A percentile compares a stretch with the other conserved stretches of the same genome.
Evolutionary conservation across 2,329 filamentous ascomycete genomes (phyloP).

Genomic region (Ceratocystis eucalypticola): DNA sequence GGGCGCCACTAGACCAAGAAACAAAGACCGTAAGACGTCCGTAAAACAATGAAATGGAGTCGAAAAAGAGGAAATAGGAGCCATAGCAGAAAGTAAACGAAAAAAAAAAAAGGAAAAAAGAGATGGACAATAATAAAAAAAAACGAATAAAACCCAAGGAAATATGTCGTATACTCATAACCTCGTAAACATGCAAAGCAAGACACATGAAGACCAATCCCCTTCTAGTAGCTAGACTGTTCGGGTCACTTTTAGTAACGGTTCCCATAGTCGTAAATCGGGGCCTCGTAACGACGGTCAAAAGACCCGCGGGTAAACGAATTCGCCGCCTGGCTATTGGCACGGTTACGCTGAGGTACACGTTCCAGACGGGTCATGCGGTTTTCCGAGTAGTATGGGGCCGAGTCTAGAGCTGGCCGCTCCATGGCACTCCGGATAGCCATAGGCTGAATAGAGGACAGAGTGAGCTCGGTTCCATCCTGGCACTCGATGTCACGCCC

Average conservation of each 20-base stretch:
- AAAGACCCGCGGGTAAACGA: constrained; percentile 28
- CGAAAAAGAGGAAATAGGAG: neutral
- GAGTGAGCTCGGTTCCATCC: constrained; percentile 47
- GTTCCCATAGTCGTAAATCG: constrained; percentile 10
- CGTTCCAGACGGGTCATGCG: constrained; percentile 33
- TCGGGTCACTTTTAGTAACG: neutral
- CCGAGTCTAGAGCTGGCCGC: constrained; percentile 32
- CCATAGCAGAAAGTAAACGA: neutral
- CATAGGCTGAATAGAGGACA: constrained; percentile 30
- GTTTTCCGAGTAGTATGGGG: constrained; percentile 34
- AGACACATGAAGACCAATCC: neutral
- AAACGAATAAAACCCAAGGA: constrained; percentile 19
- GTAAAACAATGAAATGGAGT: neutral
- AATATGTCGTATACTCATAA: constrained; percentile 19
- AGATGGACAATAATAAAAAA: constrained; percentile 22
- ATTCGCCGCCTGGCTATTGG: constrained; percentile 36
- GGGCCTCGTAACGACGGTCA: constrained; percentile 17
- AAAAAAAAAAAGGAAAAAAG: constrained; percentile 20
- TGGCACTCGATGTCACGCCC: constrained; percentile 45
- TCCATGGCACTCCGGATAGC: constrained; percentile 35
- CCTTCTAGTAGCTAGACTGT: neutral
- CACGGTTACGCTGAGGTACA: constrained; percentile 33
- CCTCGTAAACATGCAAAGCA: constrained; percentile 19
- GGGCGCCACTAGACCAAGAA: neutral
- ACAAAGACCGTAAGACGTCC: neutral